Percentiles rank a stretch among this genome's conserved stretches.
Evolutionary conservation across 2,329 filamentous ascomycete genomes (phyloP).

Genomic region (Ophiostoma piceae): DNA sequence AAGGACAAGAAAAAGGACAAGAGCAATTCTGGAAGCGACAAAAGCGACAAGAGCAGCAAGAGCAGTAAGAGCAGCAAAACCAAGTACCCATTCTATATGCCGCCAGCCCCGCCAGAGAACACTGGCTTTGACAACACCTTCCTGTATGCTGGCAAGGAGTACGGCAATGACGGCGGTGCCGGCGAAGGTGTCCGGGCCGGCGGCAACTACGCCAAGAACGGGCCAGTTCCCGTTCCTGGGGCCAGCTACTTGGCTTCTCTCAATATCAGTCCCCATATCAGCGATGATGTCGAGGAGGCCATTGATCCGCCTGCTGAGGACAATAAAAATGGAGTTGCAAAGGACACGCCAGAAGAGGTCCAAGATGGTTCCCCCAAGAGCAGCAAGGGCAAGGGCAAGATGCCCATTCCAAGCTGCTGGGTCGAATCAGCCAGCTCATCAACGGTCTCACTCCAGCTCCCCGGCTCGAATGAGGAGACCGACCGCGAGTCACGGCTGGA

Average conservation of each 20-base stretch:
- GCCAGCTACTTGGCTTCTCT: background rate
- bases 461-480: background rate
- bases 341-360: background rate
- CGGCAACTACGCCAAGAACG: background rate
- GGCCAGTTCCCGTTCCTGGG: background rate
- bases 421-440: background rate
- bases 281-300: background rate
- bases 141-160: slow-evolving; percentile 1
- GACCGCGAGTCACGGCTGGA: slow-evolving; percentile 8
- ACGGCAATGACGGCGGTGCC: background rate
- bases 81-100: background rate
- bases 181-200: background rate
- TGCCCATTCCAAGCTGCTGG: background rate
- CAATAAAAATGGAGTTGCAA: background rate
- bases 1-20: background rate
- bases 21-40: slow-evolving; percentile 6
- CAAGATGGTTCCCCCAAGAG: background rate
- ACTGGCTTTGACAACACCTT: slow-evolving; percentile 12
- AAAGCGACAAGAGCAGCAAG: slow-evolving; percentile 7
- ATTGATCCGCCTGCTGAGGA: background rate
- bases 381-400: slow-evolving; percentile 2
- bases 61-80: background rate
- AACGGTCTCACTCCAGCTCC: background rate
- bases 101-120: background rate
- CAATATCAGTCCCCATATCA: background rate